Percentiles rank a stretch among this genome's conserved stretches.
Conservation (phyloP, 768 basidiomycete genomes). For the Sarcodon sp. region DNA sequence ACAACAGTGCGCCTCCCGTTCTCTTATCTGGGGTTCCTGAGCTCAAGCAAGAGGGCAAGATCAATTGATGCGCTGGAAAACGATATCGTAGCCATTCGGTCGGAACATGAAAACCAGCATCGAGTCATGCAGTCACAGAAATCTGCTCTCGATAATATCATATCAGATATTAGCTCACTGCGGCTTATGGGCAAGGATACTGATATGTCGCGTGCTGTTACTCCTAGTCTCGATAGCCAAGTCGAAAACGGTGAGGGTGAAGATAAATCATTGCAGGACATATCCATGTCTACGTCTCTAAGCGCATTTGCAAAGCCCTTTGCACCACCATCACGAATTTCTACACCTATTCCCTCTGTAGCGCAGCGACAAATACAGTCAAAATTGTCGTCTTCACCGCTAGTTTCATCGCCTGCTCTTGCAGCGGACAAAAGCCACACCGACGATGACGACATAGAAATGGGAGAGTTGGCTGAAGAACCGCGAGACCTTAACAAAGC, state of each 20-base stretch:
- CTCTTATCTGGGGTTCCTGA: neutral
- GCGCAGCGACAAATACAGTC: slow-evolving; percentile 6
- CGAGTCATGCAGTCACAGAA: slow-evolving; percentile 58
- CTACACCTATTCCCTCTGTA: slow-evolving; percentile 11
- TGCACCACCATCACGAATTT: slow-evolving; percentile 16
- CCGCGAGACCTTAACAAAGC: slow-evolving; percentile 35
- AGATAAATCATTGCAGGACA: slow-evolving; percentile 14
- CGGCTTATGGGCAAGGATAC: slow-evolving; percentile 49
- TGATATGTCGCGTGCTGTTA: slow-evolving; percentile 28
- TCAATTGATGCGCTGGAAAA: slow-evolving; percentile 59
- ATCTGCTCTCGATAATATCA: slow-evolving; percentile 49
- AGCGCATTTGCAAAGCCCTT: slow-evolving; percentile 21
- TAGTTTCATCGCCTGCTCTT: slow-evolving; percentile 2
- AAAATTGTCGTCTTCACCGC: slow-evolving; percentile 7
- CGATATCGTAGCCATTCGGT: slow-evolving; percentile 62
- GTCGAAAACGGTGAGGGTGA: slow-evolving; percentile 9
- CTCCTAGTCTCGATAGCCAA: slow-evolving; percentile 32
- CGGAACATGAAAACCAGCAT: slow-evolving; percentile 65
- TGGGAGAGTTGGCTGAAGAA: slow-evolving; percentile 82
- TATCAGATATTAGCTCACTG: slow-evolving; percentile 46
- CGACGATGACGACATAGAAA: slow-evolving; percentile 76
- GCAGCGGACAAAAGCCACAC: slow-evolving; percentile 16
- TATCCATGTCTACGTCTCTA: slow-evolving; percentile 8
- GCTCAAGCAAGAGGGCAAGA: slow-evolving; percentile 20
- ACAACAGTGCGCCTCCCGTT: slow-evolving; percentile 44